Evolutionary conservation across 805 yeast genomes (phyloP).

Genomic region (Metschnikowia drakensbergensis): DNA sequence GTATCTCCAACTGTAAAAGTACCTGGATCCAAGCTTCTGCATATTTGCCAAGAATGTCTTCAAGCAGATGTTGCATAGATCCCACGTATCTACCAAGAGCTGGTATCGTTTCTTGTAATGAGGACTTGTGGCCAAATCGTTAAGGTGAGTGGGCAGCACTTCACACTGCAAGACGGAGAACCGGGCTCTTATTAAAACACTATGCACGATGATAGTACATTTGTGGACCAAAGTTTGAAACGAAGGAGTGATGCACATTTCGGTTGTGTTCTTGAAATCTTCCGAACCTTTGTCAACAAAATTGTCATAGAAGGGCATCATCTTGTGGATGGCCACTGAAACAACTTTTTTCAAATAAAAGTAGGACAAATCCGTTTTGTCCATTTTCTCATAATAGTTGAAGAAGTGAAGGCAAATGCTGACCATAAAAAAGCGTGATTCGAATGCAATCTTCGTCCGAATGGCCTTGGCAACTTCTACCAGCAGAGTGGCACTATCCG

Average conservation of each 20-base stretch:
- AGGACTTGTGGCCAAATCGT: constrained; percentile 3
- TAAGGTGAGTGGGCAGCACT: constrained; percentile 10
- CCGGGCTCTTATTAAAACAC: constrained; percentile 13
- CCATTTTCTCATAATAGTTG: constrained; percentile 31
- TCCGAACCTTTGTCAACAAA: constrained; percentile 10
- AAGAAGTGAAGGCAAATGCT: constrained; percentile 15
- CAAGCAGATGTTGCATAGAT: constrained; percentile 13
- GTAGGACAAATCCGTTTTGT: constrained; percentile 33
- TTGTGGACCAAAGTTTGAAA: constrained; percentile 17
- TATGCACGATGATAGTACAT: constrained; percentile 14
- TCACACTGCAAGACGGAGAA: constrained; percentile 13
- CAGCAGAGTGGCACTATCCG: not conserved
- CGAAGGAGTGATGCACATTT: constrained; percentile 16
- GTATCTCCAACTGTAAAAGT: constrained; percentile 20
- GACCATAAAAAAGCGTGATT: constrained; percentile 12
- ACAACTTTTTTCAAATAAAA: constrained; percentile 36
- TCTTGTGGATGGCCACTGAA: constrained; percentile 19
- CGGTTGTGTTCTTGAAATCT: constrained; percentile 12
- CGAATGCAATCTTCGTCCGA: constrained; percentile 11
- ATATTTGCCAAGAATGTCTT: constrained; percentile 9
- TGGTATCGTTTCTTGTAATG: constrained; percentile 13
- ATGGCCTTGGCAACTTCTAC: not conserved
- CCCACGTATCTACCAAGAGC: constrained; percentile 12
- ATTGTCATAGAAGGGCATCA: constrained; percentile 19
- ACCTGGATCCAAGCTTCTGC: constrained; percentile 14